Base-by-base conservation (phyloP, 1,284 basidiomycete genomes). In the Ceratobasidium sp. region DNA sequence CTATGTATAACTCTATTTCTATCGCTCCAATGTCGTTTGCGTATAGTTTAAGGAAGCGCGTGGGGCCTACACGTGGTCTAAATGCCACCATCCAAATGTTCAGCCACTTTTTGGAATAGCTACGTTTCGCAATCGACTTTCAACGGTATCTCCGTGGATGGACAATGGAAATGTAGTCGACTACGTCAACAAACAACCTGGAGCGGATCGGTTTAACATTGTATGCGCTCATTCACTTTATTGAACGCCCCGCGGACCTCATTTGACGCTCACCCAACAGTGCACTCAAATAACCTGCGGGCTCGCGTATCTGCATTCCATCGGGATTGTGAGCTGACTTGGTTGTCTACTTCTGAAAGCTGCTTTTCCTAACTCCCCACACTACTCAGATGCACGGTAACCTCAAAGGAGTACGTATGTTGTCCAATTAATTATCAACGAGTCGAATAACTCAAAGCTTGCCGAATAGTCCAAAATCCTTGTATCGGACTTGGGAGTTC, bases 41-140 rank as follows among this genome's bases (percentile, higher is more conserved):
- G 46, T 49, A 7, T 12, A 49, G 46, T 7, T 2, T 49, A 18
- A 18, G n/a, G n/a, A n/a, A 10, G 56, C 70, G 9, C 33, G 56
- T 4, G 70, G 60, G 55, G 28, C 61, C 0, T 26, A 60, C 42
- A 28, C 56, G 18, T 72, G 70, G 70, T 72, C 70, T 3, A 72
- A 72, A 42, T 72, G 70, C 40, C 15, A 33, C 13, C 70, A 72
- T 28, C 70, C 70, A 7, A 42, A 72, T 49, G 42, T 72, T 18
- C 23, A 28, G 26, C n/a, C 53, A 23, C 40, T 72, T 28, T 3
- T 46, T 3, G 70, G 70, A 3, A 15, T 61, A 9, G 70, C 28
- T 10, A 13, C 46, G 13, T 61, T 60, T n/a, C n/a, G n/a, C 9
- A 15, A 42, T 23, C 70, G 40, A 49, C 60, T 72, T 49, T 56